Percentiles rank a stretch among this genome's conserved stretches.
Evolutionary conservation across 2,329 filamentous ascomycete genomes (phyloP).

Genomic region (Cordyceps farinosa): DNA sequence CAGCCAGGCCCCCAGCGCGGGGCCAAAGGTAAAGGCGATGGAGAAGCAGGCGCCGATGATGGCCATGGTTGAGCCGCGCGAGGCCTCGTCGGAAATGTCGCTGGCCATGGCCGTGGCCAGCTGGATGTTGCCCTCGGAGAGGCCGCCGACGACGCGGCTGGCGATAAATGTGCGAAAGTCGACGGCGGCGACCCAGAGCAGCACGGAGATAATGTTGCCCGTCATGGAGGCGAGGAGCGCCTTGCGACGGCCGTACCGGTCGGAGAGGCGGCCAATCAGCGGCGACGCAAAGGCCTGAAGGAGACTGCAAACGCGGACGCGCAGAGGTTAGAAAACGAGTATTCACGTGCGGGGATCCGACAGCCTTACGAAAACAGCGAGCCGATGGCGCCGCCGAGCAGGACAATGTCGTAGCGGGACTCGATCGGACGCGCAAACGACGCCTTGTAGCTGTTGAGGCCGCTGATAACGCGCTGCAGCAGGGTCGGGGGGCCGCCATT

Average conservation of each 20-base stretch:
- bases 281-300: slow-evolving; percentile 91
- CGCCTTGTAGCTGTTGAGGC: slow-evolving; percentile 91
- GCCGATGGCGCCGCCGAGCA: slow-evolving; percentile 88
- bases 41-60: slow-evolving; percentile 95
- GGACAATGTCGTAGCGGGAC: slow-evolving; percentile 92
- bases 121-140: slow-evolving; percentile 97
- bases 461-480: slow-evolving; percentile 73
- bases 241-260: slow-evolving; percentile 80
- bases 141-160: slow-evolving; percentile 84
- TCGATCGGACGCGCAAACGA: slow-evolving; percentile 90
- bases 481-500: slow-evolving; percentile 56
- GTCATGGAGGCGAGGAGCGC: slow-evolving; percentile 88
- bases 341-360: neutral
- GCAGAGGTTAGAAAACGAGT: neutral
- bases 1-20: slow-evolving; percentile 83
- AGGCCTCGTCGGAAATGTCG: slow-evolving; percentile 84
- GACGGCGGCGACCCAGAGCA: slow-evolving; percentile 88
- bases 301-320: slow-evolving; percentile 49
- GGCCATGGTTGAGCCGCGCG: slow-evolving; percentile 89
- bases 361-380: slow-evolving; percentile 71
- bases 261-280: slow-evolving; percentile 82
- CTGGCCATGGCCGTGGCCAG: slow-evolving; percentile 94
- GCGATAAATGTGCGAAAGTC: slow-evolving; percentile 95
- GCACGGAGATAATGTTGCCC: slow-evolving; percentile 88
- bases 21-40: slow-evolving; percentile 94